phyloP scores from a whole-genome alignment of 2,329 filamentous ascomycete genomes.

The Talaromyces pinophilus region DNA sequence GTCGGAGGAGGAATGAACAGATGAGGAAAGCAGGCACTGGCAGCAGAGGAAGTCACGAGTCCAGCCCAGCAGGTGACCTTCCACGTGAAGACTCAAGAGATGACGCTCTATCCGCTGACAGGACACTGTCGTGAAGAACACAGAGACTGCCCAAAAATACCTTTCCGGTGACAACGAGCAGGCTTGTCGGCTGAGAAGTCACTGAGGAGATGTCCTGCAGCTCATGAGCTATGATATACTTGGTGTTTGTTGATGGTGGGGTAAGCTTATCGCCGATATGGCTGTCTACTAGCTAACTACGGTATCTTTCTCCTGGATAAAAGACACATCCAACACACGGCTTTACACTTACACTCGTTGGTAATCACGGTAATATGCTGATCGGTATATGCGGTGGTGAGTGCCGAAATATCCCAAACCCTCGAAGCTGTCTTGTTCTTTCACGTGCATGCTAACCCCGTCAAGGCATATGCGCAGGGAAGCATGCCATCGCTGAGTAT shows the following conservation, averaged over 20 bases:
- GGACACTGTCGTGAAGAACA: background rate
- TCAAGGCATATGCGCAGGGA: constrained; percentile 87
- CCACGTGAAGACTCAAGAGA: background rate
- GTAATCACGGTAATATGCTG: constrained; percentile 50
- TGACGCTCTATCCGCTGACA: background rate
- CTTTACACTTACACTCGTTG: background rate
- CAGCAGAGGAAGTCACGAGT: constrained; percentile 19
- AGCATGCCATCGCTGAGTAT: constrained; percentile 85
- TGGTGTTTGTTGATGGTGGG: constrained; percentile 17
- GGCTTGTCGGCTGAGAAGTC: background rate
- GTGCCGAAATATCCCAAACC: constrained; percentile 13
- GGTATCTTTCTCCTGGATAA: background rate
- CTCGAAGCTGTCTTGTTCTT: background rate
- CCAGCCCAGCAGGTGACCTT: constrained; percentile 4
- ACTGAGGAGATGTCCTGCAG: background rate
- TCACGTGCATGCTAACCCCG: constrained; percentile 25
- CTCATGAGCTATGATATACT: background rate
- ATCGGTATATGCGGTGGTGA: constrained; percentile 55
- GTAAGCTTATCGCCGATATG: constrained; percentile 9
- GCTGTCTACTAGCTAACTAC: background rate
- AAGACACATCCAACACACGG: background rate
- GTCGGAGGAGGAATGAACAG: background rate
- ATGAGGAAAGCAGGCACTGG: constrained; percentile 2
- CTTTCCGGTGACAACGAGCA: background rate
- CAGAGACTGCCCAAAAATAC: background rate